These are phyloP conservation scores for Cavenderia fasciculata DNA, from an alignment of 78 protist species.

Conservation along the genomic window DNA sequence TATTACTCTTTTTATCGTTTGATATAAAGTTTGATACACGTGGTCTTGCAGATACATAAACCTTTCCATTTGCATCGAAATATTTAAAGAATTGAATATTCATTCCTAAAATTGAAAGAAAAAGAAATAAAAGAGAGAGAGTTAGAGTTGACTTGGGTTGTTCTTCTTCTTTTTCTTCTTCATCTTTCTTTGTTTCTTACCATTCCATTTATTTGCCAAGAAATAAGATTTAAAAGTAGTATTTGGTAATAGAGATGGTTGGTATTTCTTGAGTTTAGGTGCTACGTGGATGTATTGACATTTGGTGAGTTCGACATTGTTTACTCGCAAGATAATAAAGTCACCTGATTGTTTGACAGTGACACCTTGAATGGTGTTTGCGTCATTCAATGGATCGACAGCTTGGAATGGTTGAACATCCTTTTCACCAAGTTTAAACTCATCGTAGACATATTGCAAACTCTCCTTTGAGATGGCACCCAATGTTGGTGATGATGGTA, in stretches of 20 bases:
- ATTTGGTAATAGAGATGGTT: too few relatives aligned
- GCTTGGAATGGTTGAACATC: background rate
- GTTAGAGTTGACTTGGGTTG: background rate
- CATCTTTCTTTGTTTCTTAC: too few relatives aligned
- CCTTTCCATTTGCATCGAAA: background rate
- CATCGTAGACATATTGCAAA: background rate
- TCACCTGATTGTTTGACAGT: background rate
- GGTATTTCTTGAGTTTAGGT: conserved; percentile 12
- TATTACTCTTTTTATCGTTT: conserved; percentile 6
- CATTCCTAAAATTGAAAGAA: conserved; percentile 16
- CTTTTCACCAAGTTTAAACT: background rate
- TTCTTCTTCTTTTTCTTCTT: background rate
- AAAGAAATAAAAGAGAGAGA: background rate
- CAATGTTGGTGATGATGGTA: too few relatives aligned
- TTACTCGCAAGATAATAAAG: conserved; percentile 16
- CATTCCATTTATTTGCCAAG: conserved; percentile 60
- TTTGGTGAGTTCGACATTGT: conserved; percentile 4
- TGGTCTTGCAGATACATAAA: conserved; percentile 24
- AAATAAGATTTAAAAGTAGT: background rate
- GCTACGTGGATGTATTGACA: conserved; percentile 37
- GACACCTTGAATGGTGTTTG: background rate
- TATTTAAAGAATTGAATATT: conserved; percentile 59
- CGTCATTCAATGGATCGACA: background rate
- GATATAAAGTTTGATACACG: conserved; percentile 24
- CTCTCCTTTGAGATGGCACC: too few relatives aligned